Base-by-base conservation (phyloP, 129 eudicot genomes). In the Ambrosia trifida region DNA sequence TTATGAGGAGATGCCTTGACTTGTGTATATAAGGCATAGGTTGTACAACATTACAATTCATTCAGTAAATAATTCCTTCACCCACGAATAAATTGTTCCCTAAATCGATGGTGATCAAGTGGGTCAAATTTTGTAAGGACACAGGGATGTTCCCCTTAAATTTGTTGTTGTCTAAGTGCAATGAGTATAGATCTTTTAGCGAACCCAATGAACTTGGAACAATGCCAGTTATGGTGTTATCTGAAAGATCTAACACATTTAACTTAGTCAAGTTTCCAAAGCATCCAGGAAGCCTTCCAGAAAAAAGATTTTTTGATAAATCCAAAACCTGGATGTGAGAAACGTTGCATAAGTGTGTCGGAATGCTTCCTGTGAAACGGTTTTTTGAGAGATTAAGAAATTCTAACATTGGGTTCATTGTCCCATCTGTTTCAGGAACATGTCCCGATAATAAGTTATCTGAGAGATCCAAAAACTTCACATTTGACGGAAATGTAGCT, bases 281-380 rank as follows among this genome's bases (percentile, higher is more conserved):
- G 66, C 66, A 61, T 4, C 46, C 2, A 14, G 66, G 66, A 61
- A 61, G 66, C 66, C 66, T 61, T 61, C 66, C 66, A 2, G 28
- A 61, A 61, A 61, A 35, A 5, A 1, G 33, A 33, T 61, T 61
- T 61, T 61, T 24, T 61, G 66, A 61, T 61, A 61, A 61, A 35
- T 61, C 46, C 46, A 61, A 35, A 14, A 32, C 5, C 0, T 1
- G 0, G 6, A 61, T 32, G 6, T 12, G n/a, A 61, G 6, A 12
- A 6, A n/a, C 5, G 13, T 61, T 61, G 44, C 66, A 61, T 13
- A 61, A 61, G 66, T 61, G 28, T 35, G 6, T 6, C 1, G 46
- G 66, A 61, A 61, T 35, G 45, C 7, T 61, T 61, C 66, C 66
- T 0, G 0, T 61, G 66, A 61, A 61, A n/a, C 13, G 66, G 7